A percentile compares a stretch with the other conserved stretches of the same genome.
These are phyloP conservation scores for Pseudocercospora fuligena DNA, from an alignment of 2,329 filamentous ascomycete species.

Conservation along the genomic window DNA sequence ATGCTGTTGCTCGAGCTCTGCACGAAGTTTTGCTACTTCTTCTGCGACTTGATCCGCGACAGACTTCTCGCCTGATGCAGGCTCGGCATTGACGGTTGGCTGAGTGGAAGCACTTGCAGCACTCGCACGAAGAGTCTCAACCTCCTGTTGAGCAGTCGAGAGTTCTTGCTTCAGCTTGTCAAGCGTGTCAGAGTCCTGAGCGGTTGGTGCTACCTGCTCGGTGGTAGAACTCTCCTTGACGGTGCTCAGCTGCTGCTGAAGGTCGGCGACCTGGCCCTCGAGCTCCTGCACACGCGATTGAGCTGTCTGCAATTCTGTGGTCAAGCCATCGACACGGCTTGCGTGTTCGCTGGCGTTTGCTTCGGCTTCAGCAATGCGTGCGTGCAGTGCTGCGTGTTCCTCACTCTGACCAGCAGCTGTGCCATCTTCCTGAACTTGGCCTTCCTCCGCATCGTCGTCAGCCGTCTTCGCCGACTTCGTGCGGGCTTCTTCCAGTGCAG, in stretches of 20 bases:
- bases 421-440: constrained; percentile 47
- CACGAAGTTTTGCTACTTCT: constrained; percentile 46
- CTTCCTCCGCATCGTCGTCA: constrained; percentile 50
- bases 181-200: constrained; percentile 34
- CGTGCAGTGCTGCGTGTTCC: constrained; percentile 44
- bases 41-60: constrained; percentile 56
- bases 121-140: constrained; percentile 50
- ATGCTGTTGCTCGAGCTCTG: constrained; percentile 45
- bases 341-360: constrained; percentile 46
- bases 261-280: constrained; percentile 61
- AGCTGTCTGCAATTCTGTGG: constrained; percentile 53
- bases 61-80: constrained; percentile 37
- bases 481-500: constrained; percentile 68
- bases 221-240: constrained; percentile 20
- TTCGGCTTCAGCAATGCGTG: constrained; percentile 47
- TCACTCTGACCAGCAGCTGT: constrained; percentile 33
- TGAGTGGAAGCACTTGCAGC: constrained; percentile 32
- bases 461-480: constrained; percentile 43
- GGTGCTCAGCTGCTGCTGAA: constrained; percentile 46
- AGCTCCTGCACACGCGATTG: constrained; percentile 67
- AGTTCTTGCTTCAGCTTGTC: constrained; percentile 49
- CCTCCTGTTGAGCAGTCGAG: constrained; percentile 50
- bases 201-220: constrained; percentile 6
- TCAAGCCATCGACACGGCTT: constrained; percentile 42
- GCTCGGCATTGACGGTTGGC: constrained; percentile 28